These are phyloP conservation scores for Gossypium gossypioides DNA, from an alignment of 441 rosid genomes.

Conservation along the genomic window DNA sequence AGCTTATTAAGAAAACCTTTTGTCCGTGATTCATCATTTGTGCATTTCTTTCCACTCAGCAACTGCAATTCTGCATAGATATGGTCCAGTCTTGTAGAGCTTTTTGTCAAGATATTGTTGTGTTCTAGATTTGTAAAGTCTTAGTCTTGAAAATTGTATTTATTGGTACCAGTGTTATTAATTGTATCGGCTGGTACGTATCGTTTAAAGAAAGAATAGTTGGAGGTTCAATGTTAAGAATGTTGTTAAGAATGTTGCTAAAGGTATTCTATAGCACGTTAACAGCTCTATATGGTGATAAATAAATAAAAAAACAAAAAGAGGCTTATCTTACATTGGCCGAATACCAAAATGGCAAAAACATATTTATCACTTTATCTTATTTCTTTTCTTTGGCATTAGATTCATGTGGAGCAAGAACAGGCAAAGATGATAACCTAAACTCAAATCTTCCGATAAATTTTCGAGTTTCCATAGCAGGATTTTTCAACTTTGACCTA, in stretches of 20 bases:
- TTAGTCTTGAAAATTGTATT: neutral
- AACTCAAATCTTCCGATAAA: neutral
- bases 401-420: neutral
- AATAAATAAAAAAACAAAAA: too few species aligned
- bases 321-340: too few species aligned
- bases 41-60: slow-evolving; percentile 19
- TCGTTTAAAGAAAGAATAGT: too few species aligned
- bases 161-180: neutral
- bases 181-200: neutral
- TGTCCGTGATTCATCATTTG: slow-evolving; percentile 16
- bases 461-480: neutral
- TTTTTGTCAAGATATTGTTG: slow-evolving; percentile 6
- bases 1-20: slow-evolving; percentile 18
- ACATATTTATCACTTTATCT: neutral
- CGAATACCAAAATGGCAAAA: neutral
- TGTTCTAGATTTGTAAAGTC: neutral
- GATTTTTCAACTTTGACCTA: neutral
- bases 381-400: neutral
- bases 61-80: slow-evolving; percentile 16
- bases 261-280: too few species aligned
- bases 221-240: too few species aligned
- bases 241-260: too few species aligned
- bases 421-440: neutral
- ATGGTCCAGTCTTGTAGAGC: slow-evolving; percentile 33
- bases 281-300: too few species aligned